Base-by-base conservation (phyloP, 2,329 filamentous ascomycete species). In the Thielaviopsis ethacetica region DNA sequence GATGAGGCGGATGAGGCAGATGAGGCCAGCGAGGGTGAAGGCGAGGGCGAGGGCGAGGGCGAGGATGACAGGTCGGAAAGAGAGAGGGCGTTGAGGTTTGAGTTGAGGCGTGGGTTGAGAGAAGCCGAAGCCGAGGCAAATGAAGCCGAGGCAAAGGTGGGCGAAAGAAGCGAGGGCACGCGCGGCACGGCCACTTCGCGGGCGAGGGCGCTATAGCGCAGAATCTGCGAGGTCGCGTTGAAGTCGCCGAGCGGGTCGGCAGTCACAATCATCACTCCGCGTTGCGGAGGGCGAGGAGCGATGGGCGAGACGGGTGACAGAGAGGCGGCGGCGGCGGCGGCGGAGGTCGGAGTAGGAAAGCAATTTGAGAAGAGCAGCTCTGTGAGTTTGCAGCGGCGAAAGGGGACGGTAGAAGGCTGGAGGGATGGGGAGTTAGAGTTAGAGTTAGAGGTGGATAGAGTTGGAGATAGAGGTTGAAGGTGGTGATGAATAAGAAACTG, bases 181-280 rank as follows among this genome's bases (percentile, higher is more conserved):
- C 91, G 85, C 5, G 91, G 90, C 1, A 96, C 88, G 0, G 91
- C 94, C 12, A 97, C 87, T 71, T 97, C 91, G 21, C 90, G 83
- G 0, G 93, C 93, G 4, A 98, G 78, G 0, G 93, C 91, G 22
- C 88, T 93, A 72, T 98, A 98, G 19, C 91, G 84, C 1, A 98
- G 76, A 62, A 98, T 97, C 68, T 97, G 93, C 5, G 88, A 94
- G 0, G 93, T 98, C 13, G 93, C 90, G 67, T 97, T 97, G 75
- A 91, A 96, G 70, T 98, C 93, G 44, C 93, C 91, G 13, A 87
- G 72, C 0, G 93, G 88, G 66, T 98, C 91, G 2, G 91, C 93
- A 0, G 91, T 95, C 17, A 97, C 91, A 59, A 98, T 86, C 91
- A 98, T 97, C 65, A 95, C 83, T 1, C 85, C 91, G 66, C 86